Evolutionary conservation across 2,329 filamentous ascomycete genomes (phyloP), one percentile per base, ranked within the genome.

Genomic region (Fonsecaea pedrosoi): DNA sequence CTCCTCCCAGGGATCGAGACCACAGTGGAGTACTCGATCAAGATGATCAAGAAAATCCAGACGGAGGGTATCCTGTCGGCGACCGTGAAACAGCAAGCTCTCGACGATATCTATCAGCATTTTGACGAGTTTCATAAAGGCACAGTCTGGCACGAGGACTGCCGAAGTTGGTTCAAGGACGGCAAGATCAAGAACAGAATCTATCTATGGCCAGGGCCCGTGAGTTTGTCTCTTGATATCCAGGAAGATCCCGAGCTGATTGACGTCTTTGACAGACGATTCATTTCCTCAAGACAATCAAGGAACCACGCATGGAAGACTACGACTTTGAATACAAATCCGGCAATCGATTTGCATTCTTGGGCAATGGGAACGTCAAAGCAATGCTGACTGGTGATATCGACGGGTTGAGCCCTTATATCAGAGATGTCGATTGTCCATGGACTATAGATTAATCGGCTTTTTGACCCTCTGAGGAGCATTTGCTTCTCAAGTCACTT

Each of bases 351-450:
- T 81, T 78, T 68, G 77, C 77, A 8, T 80, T 77, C 70, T 70
- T 80, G 18, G 76, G 75, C 30, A 77, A 82, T 74, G 81, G 82
- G 38, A 77, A 81, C 67, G 78, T 83, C 21, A 82, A 82, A 74
- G 80, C 64, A 4, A 58, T 30, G 30, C 7, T 54, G 13, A 65
- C 50, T 12, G 61, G 61, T 37, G 60, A 62, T 38, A 30, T 62
- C 30, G n/a, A n/a, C 25, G 60, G 60, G 4, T 25, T 62, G 32
- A 54, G 45, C 7, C 60, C 60, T 4, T 62, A 62, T n/a, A 53
- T 57, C 30, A 30, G 30, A 2, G 30, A 30, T 30, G 30, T 2
- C 0, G 30, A 30, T 5, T 30, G 30, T 30, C 30, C 30, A 30
- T 30, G 30, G 30, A 30, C 30, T 4, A 30, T 30, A 30, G 30